Percentiles rank a stretch among this genome's conserved stretches.
Evolutionary conservation across 495 filamentous ascomycete genomes (phyloP).

Genomic region (Cercophora newfieldiana): DNA sequence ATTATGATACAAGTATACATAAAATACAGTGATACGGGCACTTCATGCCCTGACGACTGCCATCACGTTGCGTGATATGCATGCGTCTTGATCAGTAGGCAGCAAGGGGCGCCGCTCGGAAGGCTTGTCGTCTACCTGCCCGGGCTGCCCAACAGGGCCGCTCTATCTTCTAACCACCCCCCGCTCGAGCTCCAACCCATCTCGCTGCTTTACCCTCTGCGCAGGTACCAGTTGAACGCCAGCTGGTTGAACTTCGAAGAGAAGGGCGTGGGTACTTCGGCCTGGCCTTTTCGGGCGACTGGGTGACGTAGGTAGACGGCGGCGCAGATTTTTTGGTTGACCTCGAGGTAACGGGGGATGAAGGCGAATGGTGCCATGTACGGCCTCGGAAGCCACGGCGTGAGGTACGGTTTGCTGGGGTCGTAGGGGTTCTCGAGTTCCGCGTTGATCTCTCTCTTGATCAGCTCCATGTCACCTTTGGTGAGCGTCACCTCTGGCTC

Average conservation of each 20-base stretch:
- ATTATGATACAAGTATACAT: slow-evolving; percentile 10
- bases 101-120: too few species aligned
- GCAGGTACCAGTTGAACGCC: slow-evolving; percentile 92
- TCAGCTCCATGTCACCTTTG: neutral
- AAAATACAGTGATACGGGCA: neutral
- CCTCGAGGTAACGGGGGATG: slow-evolving; percentile 92
- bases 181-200: neutral
- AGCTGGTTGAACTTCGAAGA: slow-evolving; percentile 59
- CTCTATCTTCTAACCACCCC: neutral
- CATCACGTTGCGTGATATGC: neutral
- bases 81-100: neutral
- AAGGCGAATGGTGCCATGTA: slow-evolving; percentile 93
- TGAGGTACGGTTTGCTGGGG: slow-evolving; percentile 76
- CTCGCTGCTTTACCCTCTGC: slow-evolving; percentile 61
- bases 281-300: slow-evolving; percentile 81
- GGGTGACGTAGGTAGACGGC: slow-evolving; percentile 95
- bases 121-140: too few species aligned
- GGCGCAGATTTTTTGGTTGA: slow-evolving; percentile 93
- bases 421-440: slow-evolving; percentile 71
- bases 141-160: neutral
- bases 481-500: neutral
- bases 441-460: slow-evolving; percentile 30
- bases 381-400: slow-evolving; percentile 84
- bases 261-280: slow-evolving; percentile 92
- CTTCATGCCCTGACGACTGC: neutral